phyloP scores from a whole-genome alignment of 2,329 filamentous ascomycete genomes.

The Diaporthe sp. region DNA sequence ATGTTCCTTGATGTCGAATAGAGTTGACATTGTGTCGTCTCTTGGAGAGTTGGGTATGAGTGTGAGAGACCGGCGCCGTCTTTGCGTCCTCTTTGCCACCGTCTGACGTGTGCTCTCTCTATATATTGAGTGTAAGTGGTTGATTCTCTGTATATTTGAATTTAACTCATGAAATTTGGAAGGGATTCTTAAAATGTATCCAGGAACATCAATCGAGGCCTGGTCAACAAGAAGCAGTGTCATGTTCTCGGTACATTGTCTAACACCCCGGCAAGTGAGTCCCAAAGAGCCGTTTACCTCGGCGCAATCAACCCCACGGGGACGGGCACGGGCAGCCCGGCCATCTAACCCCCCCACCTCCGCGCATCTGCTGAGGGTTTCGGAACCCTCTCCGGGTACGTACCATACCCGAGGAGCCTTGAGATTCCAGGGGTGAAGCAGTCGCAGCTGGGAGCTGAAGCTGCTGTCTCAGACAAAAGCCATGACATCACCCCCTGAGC shows the following conservation, averaged over 20 bases:
- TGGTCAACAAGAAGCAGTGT: not conserved
- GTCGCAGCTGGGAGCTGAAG: slow-evolving; percentile 5
- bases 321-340: slow-evolving; percentile 17
- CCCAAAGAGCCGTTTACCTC: slow-evolving; percentile 31
- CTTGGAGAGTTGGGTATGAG: not conserved
- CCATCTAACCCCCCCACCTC: not conserved
- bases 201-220: not conserved
- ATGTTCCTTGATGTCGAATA: slow-evolving; percentile 81
- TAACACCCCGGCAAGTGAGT: slow-evolving; percentile 6
- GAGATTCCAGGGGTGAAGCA: slow-evolving; percentile 10
- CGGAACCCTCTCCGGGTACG: not conserved
- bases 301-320: slow-evolving; percentile 29
- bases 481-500: slow-evolving; percentile 36
- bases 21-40: slow-evolving; percentile 50
- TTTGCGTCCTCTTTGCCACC: not conserved
- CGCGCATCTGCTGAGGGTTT: not conserved
- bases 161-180: not conserved
- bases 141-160: not conserved
- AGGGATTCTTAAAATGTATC: not conserved
- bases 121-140: not conserved
- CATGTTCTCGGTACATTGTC: slow-evolving; percentile 19
- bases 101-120: not conserved
- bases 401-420: not conserved
- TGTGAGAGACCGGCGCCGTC: not conserved
- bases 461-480: slow-evolving; percentile 10